phyloP scores from a whole-genome alignment of 257 asterid genomes.

The Voacanga thouarsii region DNA sequence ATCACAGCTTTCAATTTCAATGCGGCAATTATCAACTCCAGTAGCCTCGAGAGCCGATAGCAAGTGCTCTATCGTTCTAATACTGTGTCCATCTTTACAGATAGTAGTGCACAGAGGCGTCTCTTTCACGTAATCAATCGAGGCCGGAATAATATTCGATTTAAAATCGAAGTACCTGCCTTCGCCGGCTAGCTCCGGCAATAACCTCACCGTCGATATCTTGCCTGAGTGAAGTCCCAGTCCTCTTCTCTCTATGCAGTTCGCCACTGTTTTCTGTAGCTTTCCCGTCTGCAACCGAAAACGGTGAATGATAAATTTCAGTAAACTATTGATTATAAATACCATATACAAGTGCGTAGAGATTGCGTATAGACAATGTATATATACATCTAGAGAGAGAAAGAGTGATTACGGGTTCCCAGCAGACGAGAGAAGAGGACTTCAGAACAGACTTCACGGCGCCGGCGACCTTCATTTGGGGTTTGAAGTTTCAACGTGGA shows the following conservation, averaged over 20 bases:
- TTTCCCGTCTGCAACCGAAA: conserved; percentile 61
- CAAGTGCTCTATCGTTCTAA: conserved; percentile 85
- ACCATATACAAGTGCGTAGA: neutral
- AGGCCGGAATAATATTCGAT: conserved; percentile 57
- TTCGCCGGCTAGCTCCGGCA: conserved; percentile 58
- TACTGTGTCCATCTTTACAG: conserved; percentile 53
- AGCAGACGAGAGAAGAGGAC: conserved; percentile 46
- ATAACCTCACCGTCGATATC: conserved; percentile 52
- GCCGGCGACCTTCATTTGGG: conserved; percentile 35
- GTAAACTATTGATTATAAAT: neutral
- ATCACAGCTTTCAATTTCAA: conserved; percentile 54
- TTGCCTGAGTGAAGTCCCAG: conserved; percentile 84
- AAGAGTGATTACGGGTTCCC: conserved; percentile 56
- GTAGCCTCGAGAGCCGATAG: conserved; percentile 88
- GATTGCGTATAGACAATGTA: neutral
- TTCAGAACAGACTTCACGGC: conserved; percentile 40
- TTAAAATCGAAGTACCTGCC: conserved; percentile 69
- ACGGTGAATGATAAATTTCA: neutral
- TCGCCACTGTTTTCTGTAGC: conserved; percentile 71
- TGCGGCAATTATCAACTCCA: conserved; percentile 80
- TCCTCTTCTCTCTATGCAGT: conserved; percentile 61
- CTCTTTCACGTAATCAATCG: conserved; percentile 51
- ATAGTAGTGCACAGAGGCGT: conserved; percentile 77
- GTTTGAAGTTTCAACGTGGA: neutral
- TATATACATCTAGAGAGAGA: neutral